Percentiles rank a stretch among this genome's conserved stretches.
phyloP scores from a whole-genome alignment of 768 basidiomycete species.

The Russula ochroleuca region DNA sequence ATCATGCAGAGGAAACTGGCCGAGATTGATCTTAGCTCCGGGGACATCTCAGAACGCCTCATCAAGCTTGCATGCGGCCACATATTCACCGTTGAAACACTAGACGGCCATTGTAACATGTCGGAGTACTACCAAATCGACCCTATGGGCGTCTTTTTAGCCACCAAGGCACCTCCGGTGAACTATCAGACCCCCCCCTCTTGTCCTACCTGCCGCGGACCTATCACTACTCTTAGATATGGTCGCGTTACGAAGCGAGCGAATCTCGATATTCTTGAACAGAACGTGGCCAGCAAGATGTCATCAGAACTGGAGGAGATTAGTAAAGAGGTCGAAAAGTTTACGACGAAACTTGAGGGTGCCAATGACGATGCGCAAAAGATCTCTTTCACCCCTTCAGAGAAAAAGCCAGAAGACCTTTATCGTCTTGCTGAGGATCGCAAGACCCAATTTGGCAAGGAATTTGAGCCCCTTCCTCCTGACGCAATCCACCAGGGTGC shows the following conservation, averaged over 20 bases:
- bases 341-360: conserved; percentile 15
- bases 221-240: conserved; percentile 37
- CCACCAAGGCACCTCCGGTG: conserved; percentile 31
- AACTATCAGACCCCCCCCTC: conserved; percentile 33
- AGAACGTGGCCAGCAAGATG: conserved; percentile 36
- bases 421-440: not conserved
- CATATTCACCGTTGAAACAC: conserved; percentile 39
- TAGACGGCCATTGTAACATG: conserved; percentile 38
- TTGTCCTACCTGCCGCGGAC: conserved; percentile 38
- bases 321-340: conserved; percentile 13
- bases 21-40: conserved; percentile 30
- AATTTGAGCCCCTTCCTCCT: conserved; percentile 27
- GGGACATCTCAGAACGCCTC: conserved; percentile 33
- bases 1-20: conserved; percentile 35
- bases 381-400: conserved; percentile 4
- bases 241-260: conserved; percentile 38
- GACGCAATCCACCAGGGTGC: conserved; percentile 5
- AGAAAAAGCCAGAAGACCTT: not conserved
- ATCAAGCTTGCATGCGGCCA: conserved; percentile 38
- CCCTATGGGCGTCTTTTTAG: conserved; percentile 28
- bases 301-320: conserved; percentile 28
- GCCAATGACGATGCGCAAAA: conserved; percentile 25
- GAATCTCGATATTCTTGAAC: conserved; percentile 38
- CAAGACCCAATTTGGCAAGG: conserved; percentile 6
- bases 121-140: conserved; percentile 33